Percentiles rank a stretch among this genome's conserved stretches.
These are phyloP conservation scores for Ambrosiella beaveri DNA, from an alignment of 2,329 filamentous ascomycete species.

Conservation along the genomic window DNA sequence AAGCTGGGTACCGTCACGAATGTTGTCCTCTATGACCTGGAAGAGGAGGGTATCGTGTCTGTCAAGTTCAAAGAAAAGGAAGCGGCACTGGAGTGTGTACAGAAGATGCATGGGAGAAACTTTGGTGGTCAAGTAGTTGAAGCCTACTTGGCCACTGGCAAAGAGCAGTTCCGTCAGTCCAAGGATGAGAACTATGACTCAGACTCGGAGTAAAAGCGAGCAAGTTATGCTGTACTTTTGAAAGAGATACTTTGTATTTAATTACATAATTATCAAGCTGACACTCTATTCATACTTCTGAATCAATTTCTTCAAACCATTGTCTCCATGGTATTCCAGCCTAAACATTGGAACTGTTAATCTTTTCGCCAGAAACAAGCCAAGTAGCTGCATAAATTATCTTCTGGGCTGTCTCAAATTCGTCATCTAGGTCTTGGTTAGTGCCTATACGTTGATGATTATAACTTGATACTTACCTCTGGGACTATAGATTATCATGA, in stretches of 20 bases:
- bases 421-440: slow-evolving; percentile 30
- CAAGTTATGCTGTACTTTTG: background rate
- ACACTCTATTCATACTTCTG: no score
- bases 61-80: slow-evolving; percentile 62
- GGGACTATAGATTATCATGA: slow-evolving; percentile 71
- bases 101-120: slow-evolving; percentile 60
- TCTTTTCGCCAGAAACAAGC: slow-evolving; percentile 36
- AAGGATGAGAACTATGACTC: slow-evolving; percentile 24
- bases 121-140: slow-evolving; percentile 58
- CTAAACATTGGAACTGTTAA: background rate
- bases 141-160: slow-evolving; percentile 53
- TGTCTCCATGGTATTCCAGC: no score
- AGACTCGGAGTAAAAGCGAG: slow-evolving; percentile 6
- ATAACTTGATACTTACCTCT: slow-evolving; percentile 25
- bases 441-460: background rate
- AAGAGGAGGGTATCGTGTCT: slow-evolving; percentile 67
- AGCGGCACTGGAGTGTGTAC: slow-evolving; percentile 54
- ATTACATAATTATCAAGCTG: no score
- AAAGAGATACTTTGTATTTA: background rate
- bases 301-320: no score
- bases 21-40: slow-evolving; percentile 75
- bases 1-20: slow-evolving; percentile 82
- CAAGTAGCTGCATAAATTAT: slow-evolving; percentile 62
- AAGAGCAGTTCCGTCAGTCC: slow-evolving; percentile 56
- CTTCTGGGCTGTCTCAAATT: slow-evolving; percentile 47